Conservation (phyloP, 2,329 filamentous ascomycete species). For the Clonostachys sp. region DNA sequence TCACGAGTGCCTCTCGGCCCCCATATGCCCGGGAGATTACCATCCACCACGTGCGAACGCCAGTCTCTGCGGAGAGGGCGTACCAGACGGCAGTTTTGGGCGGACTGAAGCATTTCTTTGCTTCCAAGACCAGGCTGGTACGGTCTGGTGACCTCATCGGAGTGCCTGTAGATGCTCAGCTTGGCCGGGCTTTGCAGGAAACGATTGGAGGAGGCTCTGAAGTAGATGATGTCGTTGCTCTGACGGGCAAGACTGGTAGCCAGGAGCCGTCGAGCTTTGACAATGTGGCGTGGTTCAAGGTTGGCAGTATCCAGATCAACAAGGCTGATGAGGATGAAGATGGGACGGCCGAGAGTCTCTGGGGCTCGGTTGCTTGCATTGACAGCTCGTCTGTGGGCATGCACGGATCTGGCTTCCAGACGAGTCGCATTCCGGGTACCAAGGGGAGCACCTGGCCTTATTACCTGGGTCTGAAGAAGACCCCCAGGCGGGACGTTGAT, state of each 20-base stretch:
- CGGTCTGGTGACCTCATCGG: constrained; percentile 85
- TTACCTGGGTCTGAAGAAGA: constrained; percentile 74
- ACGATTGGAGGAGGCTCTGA: constrained; percentile 51
- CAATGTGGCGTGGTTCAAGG: constrained; percentile 86
- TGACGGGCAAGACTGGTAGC: constrained; percentile 32
- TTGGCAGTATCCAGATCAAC: constrained; percentile 65
- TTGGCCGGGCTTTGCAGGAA: constrained; percentile 80
- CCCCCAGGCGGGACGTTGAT: constrained; percentile 43
- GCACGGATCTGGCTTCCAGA: constrained; percentile 85
- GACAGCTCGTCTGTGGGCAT: constrained; percentile 85
- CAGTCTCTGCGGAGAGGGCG: constrained; percentile 77
- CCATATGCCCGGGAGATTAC: constrained; percentile 72
- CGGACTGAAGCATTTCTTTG: constrained; percentile 84
- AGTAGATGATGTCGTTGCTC: constrained; percentile 65
- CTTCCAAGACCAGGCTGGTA: constrained; percentile 74
- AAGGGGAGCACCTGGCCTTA: constrained; percentile 81
- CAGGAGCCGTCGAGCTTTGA: constrained; percentile 31
- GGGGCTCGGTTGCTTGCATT: constrained; percentile 83
- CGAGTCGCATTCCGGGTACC: constrained; percentile 72
- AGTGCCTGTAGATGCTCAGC: constrained; percentile 79
- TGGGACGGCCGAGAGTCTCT: constrained; percentile 62
- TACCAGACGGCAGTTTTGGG: constrained; percentile 84
- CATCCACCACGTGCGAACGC: constrained; percentile 82
- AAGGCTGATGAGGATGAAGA: constrained; percentile 52
- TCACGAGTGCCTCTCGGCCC: constrained; percentile 49